Evolutionary conservation across 176 grass and related monocot species (phyloP).

Genomic region (Oropetium thomaeum): DNA sequence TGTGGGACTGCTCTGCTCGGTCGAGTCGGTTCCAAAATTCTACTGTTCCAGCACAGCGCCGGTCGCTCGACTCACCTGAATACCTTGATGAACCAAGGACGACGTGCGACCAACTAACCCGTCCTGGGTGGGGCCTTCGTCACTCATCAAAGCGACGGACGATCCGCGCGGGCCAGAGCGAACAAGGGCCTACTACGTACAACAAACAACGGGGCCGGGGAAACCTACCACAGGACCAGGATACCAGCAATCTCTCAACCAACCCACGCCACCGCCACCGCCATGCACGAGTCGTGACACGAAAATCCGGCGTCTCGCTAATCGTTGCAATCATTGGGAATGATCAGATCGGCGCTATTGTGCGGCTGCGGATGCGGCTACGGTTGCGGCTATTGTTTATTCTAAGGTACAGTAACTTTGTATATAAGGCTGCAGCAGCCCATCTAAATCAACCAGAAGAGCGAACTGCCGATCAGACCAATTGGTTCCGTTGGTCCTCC

Average conservation of each 20-base stretch:
- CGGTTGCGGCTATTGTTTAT: too few relatives aligned
- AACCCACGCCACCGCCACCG: too few relatives aligned
- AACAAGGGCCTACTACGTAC: neutral
- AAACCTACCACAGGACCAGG: conserved; percentile 5
- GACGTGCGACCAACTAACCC: conserved; percentile 41
- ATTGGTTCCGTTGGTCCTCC: neutral
- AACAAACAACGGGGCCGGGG: too few relatives aligned
- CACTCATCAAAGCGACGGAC: neutral
- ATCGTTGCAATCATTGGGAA: conserved; percentile 66
- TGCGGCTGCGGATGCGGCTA: too few relatives aligned
- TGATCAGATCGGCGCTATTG: too few relatives aligned
- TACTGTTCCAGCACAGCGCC: neutral
- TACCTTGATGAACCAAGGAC: neutral
- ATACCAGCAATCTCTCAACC: conserved; percentile 48
- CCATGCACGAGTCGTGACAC: neutral
- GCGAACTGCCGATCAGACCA: too few relatives aligned
- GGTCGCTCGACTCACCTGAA: neutral
- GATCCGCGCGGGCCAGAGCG: conserved; percentile 10
- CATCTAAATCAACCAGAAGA: too few relatives aligned
- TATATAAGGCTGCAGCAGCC: too few relatives aligned
- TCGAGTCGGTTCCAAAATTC: neutral
- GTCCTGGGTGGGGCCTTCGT: conserved; percentile 25
- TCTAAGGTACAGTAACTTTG: too few relatives aligned
- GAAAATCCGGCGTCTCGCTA: conserved; percentile 4
- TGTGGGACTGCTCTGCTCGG: conserved; percentile 13